Evolutionary conservation across 805 yeast genomes (phyloP).

Genomic region (Candida orba): DNA sequence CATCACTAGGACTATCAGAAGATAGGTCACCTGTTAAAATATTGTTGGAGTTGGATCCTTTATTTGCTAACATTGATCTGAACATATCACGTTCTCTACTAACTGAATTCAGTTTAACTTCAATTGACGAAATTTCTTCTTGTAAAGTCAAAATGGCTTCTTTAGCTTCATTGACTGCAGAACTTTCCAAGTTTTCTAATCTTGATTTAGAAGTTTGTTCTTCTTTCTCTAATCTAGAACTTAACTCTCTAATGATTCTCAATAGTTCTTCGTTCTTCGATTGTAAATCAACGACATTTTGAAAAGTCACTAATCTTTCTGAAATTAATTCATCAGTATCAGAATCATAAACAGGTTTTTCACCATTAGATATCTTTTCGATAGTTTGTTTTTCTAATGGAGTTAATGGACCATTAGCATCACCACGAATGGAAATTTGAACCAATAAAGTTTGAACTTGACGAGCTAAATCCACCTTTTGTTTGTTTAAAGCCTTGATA

Average conservation of each 20-base stretch:
- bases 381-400: slow-evolving; percentile 59
- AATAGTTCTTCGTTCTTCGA: slow-evolving; percentile 68
- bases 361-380: slow-evolving; percentile 37
- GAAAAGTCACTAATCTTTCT: slow-evolving; percentile 67
- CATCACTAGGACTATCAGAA: slow-evolving; percentile 1
- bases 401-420: slow-evolving; percentile 54
- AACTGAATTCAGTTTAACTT: slow-evolving; percentile 44
- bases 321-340: slow-evolving; percentile 72
- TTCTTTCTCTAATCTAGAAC: slow-evolving; percentile 58
- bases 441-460: slow-evolving; percentile 74
- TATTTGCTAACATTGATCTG: slow-evolving; percentile 26
- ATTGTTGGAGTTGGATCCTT: slow-evolving; percentile 11
- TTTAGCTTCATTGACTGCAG: slow-evolving; percentile 55
- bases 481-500: slow-evolving; percentile 40
- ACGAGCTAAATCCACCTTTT: slow-evolving; percentile 66
- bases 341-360: slow-evolving; percentile 31
- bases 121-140: slow-evolving; percentile 46
- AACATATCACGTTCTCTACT: slow-evolving; percentile 67
- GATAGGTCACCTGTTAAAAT: slow-evolving; percentile 15
- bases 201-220: slow-evolving; percentile 36
- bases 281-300: slow-evolving; percentile 58
- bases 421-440: slow-evolving; percentile 52
- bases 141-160: slow-evolving; percentile 60
- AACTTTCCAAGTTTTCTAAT: slow-evolving; percentile 34
- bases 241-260: slow-evolving; percentile 61